Conservation (phyloP, 1,139 yeast species). For the Martiniozyma asiatica region DNA sequence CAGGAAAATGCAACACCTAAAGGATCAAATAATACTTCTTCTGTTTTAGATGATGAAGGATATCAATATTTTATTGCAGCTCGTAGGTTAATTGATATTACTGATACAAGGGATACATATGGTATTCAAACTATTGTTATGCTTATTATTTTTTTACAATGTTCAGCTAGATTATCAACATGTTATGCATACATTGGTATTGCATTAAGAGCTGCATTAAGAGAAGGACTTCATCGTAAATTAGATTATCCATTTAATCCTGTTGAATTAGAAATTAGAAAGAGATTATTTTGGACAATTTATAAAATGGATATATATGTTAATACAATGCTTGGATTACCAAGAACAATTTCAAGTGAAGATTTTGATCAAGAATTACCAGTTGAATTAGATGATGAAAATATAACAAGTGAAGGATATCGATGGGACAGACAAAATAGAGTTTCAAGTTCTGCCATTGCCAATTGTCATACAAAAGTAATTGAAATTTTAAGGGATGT, state of each 20-base stretch:
- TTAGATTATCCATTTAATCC: conserved; percentile 60
- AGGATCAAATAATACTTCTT: conserved; percentile 1
- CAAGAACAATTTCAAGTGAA: conserved; percentile 61
- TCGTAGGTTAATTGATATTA: conserved; percentile 58
- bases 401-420: conserved; percentile 56
- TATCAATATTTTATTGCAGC: conserved; percentile 78
- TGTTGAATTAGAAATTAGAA: conserved; percentile 75
- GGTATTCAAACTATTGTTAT: conserved; percentile 64
- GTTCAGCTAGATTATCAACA: conserved; percentile 81
- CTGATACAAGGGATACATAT: conserved; percentile 49
- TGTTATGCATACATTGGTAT: conserved; percentile 91
- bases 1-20: not conserved
- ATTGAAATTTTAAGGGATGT: conserved; percentile 48
- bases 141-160: conserved; percentile 71
- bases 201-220: conserved; percentile 73
- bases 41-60: conserved; percentile 58
- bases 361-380: conserved; percentile 89
- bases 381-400: conserved; percentile 75
- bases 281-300: conserved; percentile 77
- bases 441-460: conserved; percentile 67
- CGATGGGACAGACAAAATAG: conserved; percentile 29
- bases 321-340: conserved; percentile 81
- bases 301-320: conserved; percentile 87
- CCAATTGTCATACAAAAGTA: conserved; percentile 74
- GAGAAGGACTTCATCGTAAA: conserved; percentile 81